A percentile compares a stretch with the other conserved stretches of the same genome.
These are phyloP conservation scores for Excoecaria cochinchinensis DNA, from an alignment of 345 rosid genomes.

Conservation along the genomic window DNA sequence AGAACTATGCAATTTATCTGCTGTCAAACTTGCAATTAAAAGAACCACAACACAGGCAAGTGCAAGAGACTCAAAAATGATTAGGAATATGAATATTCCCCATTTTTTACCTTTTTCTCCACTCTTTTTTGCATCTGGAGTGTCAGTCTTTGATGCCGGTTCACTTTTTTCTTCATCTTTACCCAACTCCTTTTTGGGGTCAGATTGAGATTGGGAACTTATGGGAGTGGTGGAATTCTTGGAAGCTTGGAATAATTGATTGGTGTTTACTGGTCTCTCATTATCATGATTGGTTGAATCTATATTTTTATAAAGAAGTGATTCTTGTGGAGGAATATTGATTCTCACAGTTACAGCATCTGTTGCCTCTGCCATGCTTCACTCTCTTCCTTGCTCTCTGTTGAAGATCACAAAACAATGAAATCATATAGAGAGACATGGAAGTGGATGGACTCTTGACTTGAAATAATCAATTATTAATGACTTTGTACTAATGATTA, in stretches of 20 bases:
- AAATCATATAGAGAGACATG: no score
- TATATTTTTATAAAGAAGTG: no score
- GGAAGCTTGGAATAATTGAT: not conserved
- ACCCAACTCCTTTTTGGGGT: not conserved
- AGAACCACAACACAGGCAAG: slow-evolving; percentile 29
- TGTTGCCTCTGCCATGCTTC: not conserved
- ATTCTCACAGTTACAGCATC: not conserved
- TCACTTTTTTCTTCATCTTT: not conserved
- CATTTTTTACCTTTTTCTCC: not conserved
- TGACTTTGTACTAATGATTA: no score
- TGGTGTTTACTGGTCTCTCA: not conserved
- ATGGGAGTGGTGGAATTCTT: not conserved
- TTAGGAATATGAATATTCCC: slow-evolving; percentile 11
- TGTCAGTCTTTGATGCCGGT: not conserved
- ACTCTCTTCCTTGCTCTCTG: not conserved
- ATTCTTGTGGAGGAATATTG: not conserved
- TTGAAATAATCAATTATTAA: no score
- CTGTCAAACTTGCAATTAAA: slow-evolving; percentile 37
- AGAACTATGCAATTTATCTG: slow-evolving; percentile 24
- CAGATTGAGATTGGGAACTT: not conserved
- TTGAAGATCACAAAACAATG: no score
- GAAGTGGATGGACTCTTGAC: no score
- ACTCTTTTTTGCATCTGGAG: not conserved
- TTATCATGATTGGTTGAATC: not conserved
- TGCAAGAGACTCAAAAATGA: slow-evolving; percentile 28